Percentiles rank a stretch among this genome's conserved stretches.
These are phyloP conservation scores for Collybia mongolica DNA, from an alignment of 768 basidiomycete species.

Conservation along the genomic window DNA sequence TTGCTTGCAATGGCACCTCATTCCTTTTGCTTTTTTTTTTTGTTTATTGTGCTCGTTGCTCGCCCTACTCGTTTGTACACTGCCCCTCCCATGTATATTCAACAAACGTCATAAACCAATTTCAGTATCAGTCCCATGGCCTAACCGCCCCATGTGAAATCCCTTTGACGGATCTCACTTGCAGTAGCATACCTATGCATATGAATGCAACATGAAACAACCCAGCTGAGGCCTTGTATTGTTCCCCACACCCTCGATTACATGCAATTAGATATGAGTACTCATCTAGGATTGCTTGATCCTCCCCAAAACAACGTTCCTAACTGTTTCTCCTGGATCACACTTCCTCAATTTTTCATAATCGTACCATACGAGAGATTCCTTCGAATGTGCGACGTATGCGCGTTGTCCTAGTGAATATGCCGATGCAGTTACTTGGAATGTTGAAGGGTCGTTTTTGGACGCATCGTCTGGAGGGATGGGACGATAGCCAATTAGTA, in stretches of 20 bases:
- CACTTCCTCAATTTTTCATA: slow-evolving; percentile 67
- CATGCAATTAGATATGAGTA: not conserved
- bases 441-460: slow-evolving; percentile 36
- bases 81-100: slow-evolving; percentile 2
- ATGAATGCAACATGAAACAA: no score
- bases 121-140: not conserved
- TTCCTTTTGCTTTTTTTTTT: no score
- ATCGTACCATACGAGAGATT: slow-evolving; percentile 75
- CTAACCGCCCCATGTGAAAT: not conserved
- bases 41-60: not conserved
- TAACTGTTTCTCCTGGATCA: slow-evolving; percentile 52
- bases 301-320: slow-evolving; percentile 29
- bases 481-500: slow-evolving; percentile 65
- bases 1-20: no score
- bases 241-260: no score
- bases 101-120: not conserved
- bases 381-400: slow-evolving; percentile 64
- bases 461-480: slow-evolving; percentile 21
- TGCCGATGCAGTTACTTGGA: slow-evolving; percentile 51
- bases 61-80: not conserved
- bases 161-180: no score
- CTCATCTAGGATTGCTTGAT: slow-evolving; percentile 1
- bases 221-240: no score
- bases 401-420: slow-evolving; percentile 65
- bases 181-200: no score